These are phyloP conservation scores for Lunasporangiospora selenospora DNA, from an alignment of 192 early-diverging fungal species.

Conservation along the genomic window DNA sequence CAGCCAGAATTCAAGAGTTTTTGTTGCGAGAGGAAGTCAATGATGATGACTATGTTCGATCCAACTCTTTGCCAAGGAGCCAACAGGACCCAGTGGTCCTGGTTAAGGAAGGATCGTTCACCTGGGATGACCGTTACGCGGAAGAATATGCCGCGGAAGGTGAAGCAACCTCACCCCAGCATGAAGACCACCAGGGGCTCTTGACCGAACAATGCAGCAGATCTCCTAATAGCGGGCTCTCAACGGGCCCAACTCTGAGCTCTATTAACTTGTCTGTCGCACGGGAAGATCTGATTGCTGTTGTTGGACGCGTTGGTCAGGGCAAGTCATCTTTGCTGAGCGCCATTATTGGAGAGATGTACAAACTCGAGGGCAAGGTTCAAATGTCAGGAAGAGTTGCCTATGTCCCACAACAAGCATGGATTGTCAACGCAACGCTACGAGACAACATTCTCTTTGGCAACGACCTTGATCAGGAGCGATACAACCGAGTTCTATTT, in stretches of 20 bases:
- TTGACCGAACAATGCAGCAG: no score
- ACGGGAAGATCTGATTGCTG: constrained; percentile 61
- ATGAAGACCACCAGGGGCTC: no score
- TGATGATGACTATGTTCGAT: constrained; percentile 20
- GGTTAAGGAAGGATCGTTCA: constrained; percentile 12
- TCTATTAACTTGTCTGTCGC: constrained; percentile 37
- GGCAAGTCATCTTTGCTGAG: constrained; percentile 59
- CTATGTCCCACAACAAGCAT: constrained; percentile 85
- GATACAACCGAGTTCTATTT: constrained; percentile 70
- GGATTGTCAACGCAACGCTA: constrained; percentile 94
- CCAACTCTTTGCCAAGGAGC: constrained; percentile 2
- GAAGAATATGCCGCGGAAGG: not conserved
- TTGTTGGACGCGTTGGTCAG: constrained; percentile 62
- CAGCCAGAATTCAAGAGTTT: constrained; percentile 59
- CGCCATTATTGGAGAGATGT: constrained; percentile 87
- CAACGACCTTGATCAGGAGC: constrained; percentile 58
- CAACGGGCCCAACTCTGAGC: constrained; percentile 28
- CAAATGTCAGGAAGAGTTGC: constrained; percentile 69
- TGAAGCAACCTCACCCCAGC: no score
- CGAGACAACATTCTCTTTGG: constrained; percentile 94
- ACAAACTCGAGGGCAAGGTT: constrained; percentile 66
- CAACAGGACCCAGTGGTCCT: constrained; percentile 13
- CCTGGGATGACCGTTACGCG: not conserved
- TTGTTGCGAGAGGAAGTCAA: constrained; percentile 36
- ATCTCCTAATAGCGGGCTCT: no score